A percentile compares a stretch with the other conserved stretches of the same genome.
Evolutionary conservation across 352 stramenopile genomes (phyloP).

Genomic region (Pythium sukuiense): DNA sequence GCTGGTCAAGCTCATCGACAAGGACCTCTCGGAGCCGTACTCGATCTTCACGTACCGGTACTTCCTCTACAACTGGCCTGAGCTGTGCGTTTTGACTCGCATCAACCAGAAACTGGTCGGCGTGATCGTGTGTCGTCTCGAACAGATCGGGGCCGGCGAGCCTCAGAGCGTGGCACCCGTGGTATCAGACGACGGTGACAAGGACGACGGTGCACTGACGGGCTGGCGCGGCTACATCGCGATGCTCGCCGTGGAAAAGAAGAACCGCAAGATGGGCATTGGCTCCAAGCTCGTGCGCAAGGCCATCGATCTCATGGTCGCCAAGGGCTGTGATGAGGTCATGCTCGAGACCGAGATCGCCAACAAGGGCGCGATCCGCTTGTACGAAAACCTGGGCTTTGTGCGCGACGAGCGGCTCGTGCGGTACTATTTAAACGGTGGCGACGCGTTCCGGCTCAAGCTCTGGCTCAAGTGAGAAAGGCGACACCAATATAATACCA

Average conservation of each 20-base stretch:
- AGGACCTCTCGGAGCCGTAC: slow-evolving; percentile 95
- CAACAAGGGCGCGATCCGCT: slow-evolving; percentile 88
- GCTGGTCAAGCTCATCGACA: slow-evolving; percentile 93
- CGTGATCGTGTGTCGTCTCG: slow-evolving; percentile 91
- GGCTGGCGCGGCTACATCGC: slow-evolving; percentile 92
- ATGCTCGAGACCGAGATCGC: slow-evolving; percentile 94
- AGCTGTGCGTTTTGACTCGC: slow-evolving; percentile 88
- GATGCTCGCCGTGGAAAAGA: slow-evolving; percentile 93
- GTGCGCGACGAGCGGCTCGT: slow-evolving; percentile 91
- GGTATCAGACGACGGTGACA: slow-evolving; percentile 17
- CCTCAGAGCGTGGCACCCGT: slow-evolving; percentile 9
- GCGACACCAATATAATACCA: slow-evolving; percentile 8
- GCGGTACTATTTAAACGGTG: slow-evolving; percentile 96
- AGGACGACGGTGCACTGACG: slow-evolving; percentile 26
- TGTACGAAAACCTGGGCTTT: slow-evolving; percentile 95
- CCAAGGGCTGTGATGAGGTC: slow-evolving; percentile 81
- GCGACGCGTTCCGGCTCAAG: slow-evolving; percentile 93
- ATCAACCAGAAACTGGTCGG: slow-evolving; percentile 88
- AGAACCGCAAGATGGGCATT: slow-evolving; percentile 89
- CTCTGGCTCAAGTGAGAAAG: slow-evolving; percentile 78
- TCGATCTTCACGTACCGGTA: slow-evolving; percentile 97
- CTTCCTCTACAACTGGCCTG: slow-evolving; percentile 94
- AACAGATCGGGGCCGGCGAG: slow-evolving; percentile 72
- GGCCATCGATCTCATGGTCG: slow-evolving; percentile 89
- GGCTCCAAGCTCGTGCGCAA: slow-evolving; percentile 84